Percentiles rank a stretch among this genome's conserved stretches.
These are phyloP conservation scores for Claviceps digitariae DNA, from an alignment of 2,329 filamentous ascomycete species.

Conservation along the genomic window DNA sequence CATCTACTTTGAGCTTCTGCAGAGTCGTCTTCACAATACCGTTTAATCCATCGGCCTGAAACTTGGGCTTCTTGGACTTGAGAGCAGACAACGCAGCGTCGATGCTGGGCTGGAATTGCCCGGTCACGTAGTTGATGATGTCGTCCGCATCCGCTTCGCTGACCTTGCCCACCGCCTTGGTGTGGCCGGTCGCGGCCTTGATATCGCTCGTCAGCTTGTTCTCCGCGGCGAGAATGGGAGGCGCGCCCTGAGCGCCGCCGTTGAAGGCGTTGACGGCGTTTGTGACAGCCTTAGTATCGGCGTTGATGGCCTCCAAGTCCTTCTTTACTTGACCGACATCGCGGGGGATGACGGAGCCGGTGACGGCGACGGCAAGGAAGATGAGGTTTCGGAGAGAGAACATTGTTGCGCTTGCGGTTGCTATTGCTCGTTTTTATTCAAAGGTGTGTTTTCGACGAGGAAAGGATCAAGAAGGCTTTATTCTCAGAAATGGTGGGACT, in stretches of 20 bases:
- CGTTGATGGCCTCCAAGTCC: not conserved
- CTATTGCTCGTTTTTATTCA: not conserved
- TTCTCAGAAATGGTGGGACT: not conserved
- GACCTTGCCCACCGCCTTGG: not conserved
- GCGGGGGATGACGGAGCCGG: not conserved
- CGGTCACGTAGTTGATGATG: not conserved
- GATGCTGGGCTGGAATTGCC: not conserved
- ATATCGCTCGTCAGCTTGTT: not conserved
- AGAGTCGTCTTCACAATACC: not conserved
- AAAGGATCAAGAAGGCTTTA: not conserved
- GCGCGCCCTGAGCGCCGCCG: not conserved
- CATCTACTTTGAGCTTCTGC: not conserved
- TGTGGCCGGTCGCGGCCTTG: not conserved
- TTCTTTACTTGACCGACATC: not conserved
- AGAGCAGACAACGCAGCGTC: not conserved
- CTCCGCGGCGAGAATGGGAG: not conserved
- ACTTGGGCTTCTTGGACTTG: not conserved
- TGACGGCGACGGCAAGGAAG: constrained; percentile 3
- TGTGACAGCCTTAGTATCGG: not conserved
- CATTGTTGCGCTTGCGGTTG: not conserved
- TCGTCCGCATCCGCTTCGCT: not conserved
- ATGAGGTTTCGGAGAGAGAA: constrained; percentile 2
- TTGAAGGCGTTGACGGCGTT: not conserved
- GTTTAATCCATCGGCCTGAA: not conserved
- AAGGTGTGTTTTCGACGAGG: not conserved